Evolutionary conservation across 441 rosid genomes (phyloP).

Genomic region (Gossypium schwendimanii): DNA sequence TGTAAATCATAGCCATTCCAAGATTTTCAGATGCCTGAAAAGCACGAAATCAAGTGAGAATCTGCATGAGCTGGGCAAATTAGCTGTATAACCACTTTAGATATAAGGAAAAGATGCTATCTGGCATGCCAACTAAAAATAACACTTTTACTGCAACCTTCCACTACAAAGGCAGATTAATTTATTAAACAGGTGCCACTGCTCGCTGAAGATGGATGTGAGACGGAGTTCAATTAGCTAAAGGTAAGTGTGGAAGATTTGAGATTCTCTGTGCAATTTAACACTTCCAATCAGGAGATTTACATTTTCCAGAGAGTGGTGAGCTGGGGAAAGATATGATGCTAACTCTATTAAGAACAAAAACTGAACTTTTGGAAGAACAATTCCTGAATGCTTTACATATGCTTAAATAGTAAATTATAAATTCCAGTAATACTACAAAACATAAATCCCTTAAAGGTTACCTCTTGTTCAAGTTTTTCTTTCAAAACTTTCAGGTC

Average conservation of each 20-base stretch:
- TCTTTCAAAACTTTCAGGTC: slow-evolving; percentile 75
- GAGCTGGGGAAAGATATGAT: not conserved
- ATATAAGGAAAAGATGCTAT: not conserved
- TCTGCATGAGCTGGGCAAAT: slow-evolving; percentile 2
- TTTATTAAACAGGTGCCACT: not conserved
- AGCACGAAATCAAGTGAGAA: slow-evolving; percentile 16
- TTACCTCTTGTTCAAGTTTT: slow-evolving; percentile 89
- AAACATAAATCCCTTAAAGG: not conserved
- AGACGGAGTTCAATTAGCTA: not conserved
- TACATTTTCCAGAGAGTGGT: not conserved
- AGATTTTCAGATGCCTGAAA: slow-evolving; percentile 82
- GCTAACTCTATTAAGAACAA: not conserved
- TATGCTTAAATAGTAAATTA: not conserved
- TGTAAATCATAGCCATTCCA: slow-evolving; percentile 96
- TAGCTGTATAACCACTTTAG: not conserved
- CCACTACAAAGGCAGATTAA: not conserved
- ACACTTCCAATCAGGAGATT: not conserved
- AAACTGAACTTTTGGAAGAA: not conserved
- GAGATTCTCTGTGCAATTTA: not conserved
- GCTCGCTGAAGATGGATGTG: not conserved
- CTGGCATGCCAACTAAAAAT: not conserved
- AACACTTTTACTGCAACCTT: not conserved
- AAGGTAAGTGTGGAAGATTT: not conserved
- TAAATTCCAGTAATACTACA: not conserved
- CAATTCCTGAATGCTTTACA: not conserved